A percentile compares a stretch with the other conserved stretches of the same genome.
These are phyloP conservation scores for Lepidium didymum DNA, from an alignment of 345 rosid genomes.

Conservation along the genomic window DNA sequence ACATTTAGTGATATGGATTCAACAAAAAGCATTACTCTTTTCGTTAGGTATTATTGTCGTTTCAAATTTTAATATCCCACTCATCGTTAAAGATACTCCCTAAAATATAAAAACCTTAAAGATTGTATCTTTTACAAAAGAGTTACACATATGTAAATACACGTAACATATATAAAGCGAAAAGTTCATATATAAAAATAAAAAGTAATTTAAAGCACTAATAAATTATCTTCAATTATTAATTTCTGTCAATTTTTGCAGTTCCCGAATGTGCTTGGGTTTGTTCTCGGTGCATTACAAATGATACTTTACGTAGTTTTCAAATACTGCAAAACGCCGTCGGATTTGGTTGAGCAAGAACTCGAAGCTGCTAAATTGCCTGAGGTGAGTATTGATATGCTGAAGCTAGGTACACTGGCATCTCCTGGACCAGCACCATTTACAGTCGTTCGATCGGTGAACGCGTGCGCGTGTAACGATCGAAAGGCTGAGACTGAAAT, in stretches of 20 bases:
- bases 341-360: slow-evolving; percentile 27
- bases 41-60: slow-evolving; percentile 25
- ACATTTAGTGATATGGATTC: slow-evolving; percentile 8
- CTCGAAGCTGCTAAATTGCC: slow-evolving; percentile 26
- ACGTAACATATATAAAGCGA: not conserved
- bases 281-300: slow-evolving; percentile 43
- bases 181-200: slow-evolving; percentile 3
- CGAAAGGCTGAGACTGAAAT: slow-evolving; percentile 18
- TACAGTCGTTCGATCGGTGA: not conserved
- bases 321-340: slow-evolving; percentile 32
- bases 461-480: slow-evolving; percentile 18
- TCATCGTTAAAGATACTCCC: slow-evolving; percentile 11
- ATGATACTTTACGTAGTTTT: slow-evolving; percentile 45
- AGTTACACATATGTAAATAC: not conserved
- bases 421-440: slow-evolving; percentile 19
- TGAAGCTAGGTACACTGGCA: slow-evolving; percentile 18
- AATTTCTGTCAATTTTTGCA: slow-evolving; percentile 2
- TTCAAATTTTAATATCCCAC: slow-evolving; percentile 6
- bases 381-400: slow-evolving; percentile 21
- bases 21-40: slow-evolving; percentile 20
- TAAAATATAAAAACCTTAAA: not conserved
- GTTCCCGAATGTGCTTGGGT: slow-evolving; percentile 52
- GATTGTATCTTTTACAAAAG: slow-evolving; percentile 11
- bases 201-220: slow-evolving; percentile 17
- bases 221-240: not conserved